Percentiles rank a stretch among this genome's conserved stretches.
Evolutionary conservation across 345 rosid genomes (phyloP).

Genomic region (Salix suchowensis): DNA sequence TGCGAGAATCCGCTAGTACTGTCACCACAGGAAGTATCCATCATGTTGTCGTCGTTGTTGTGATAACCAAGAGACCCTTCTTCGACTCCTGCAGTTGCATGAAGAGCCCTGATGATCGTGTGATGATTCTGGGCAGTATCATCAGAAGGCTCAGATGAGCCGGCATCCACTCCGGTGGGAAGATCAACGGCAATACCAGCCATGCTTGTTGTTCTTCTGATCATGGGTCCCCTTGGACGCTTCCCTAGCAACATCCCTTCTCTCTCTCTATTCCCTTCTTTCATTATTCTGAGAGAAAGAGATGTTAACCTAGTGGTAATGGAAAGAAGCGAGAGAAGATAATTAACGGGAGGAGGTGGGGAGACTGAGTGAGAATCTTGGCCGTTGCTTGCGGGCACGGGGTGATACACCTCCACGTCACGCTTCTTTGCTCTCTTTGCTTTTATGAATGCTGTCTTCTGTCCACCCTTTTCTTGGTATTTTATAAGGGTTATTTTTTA

Average conservation of each 20-base stretch:
- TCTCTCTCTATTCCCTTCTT: conserved; percentile 9
- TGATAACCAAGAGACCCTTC: neutral
- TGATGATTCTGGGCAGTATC: neutral
- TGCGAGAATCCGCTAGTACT: neutral
- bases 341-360: conserved; percentile 7
- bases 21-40: neutral
- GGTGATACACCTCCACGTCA: conserved; percentile 38
- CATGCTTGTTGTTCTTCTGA: conserved; percentile 70
- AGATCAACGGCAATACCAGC: conserved; percentile 43
- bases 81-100: neutral
- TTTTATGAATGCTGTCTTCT: neutral
- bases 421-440: neutral
- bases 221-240: conserved; percentile 54
- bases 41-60: neutral
- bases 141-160: conserved; percentile 27
- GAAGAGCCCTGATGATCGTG: conserved; percentile 7
- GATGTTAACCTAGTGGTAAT: neutral
- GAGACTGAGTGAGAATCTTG: conserved; percentile 35
- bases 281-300: neutral
- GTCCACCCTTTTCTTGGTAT: neutral
- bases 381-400: conserved; percentile 51
- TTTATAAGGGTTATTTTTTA: neutral
- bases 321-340: conserved; percentile 1
- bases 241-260: conserved; percentile 57
- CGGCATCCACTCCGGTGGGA: conserved; percentile 17